Conservation (phyloP, 345 rosid species). For the Tarenaya hassleriana region DNA sequence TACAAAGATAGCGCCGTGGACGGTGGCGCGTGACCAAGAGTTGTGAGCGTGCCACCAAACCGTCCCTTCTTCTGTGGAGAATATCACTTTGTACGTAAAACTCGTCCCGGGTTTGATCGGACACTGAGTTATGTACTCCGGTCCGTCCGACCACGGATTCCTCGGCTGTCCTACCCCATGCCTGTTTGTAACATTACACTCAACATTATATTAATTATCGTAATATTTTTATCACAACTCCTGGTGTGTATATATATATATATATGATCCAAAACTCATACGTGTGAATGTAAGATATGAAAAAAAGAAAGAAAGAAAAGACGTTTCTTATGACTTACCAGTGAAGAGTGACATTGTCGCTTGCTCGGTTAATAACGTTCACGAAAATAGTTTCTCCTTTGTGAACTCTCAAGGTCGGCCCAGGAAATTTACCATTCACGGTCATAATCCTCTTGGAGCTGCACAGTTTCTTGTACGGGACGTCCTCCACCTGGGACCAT, state of each 20-base stretch:
- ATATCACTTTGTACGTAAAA: slow-evolving; percentile 22
- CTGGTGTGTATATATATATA: too few species aligned
- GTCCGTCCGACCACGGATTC: slow-evolving; percentile 42
- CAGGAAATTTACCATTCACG: slow-evolving; percentile 40
- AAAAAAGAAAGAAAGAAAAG: too few species aligned
- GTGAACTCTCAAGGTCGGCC: slow-evolving; percentile 31
- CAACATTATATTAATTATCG: neutral
- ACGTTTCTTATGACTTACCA: slow-evolving; percentile 27
- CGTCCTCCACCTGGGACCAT: slow-evolving; percentile 26
- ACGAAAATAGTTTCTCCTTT: slow-evolving; percentile 37
- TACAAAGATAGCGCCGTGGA: slow-evolving; percentile 34
- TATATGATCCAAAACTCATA: too few species aligned
- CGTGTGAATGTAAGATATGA: too few species aligned
- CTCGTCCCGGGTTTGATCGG: slow-evolving; percentile 30
- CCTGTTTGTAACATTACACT: slow-evolving; percentile 17
- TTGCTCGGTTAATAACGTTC: slow-evolving; percentile 42
- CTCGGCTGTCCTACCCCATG: slow-evolving; percentile 37
- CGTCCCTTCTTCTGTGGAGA: slow-evolving; percentile 30
- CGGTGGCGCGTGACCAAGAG: slow-evolving; percentile 36
- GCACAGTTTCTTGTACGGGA: slow-evolving; percentile 32
- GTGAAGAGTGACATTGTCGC: slow-evolving; percentile 41
- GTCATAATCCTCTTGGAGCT: slow-evolving; percentile 34
- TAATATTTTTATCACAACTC: too few species aligned
- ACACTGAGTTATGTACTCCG: slow-evolving; percentile 36
- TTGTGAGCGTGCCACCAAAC: slow-evolving; percentile 49